phyloP scores from a whole-genome alignment of 345 rosid genomes.

The Citrus sinensis region DVS_A1.0 CM039165.1:9548001-9548500 shows the following conservation, averaged over 20 bases:
- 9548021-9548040: constrained; percentile 85
- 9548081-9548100: constrained; percentile 78
- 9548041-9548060: constrained; percentile 94
- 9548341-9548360: not conserved
- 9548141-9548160: not conserved
- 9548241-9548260: not conserved
- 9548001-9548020: constrained; percentile 90
- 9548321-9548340: not conserved
- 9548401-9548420: not conserved
- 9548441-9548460: not conserved
- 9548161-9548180: too few species aligned
- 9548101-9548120: constrained; percentile 80
- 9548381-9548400: not conserved
- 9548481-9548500: not conserved
- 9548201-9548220: not conserved
- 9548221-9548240: not conserved
- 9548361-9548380: not conserved
- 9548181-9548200: not conserved
- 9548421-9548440: not conserved
- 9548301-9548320: not conserved
- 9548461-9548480: not conserved
- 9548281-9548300: not conserved
- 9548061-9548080: constrained; percentile 91
- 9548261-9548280: not conserved
- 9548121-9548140: not conserved